Conservation (phyloP, 106 monocot genomes). For the Apostasia shenzhenica region DNA sequence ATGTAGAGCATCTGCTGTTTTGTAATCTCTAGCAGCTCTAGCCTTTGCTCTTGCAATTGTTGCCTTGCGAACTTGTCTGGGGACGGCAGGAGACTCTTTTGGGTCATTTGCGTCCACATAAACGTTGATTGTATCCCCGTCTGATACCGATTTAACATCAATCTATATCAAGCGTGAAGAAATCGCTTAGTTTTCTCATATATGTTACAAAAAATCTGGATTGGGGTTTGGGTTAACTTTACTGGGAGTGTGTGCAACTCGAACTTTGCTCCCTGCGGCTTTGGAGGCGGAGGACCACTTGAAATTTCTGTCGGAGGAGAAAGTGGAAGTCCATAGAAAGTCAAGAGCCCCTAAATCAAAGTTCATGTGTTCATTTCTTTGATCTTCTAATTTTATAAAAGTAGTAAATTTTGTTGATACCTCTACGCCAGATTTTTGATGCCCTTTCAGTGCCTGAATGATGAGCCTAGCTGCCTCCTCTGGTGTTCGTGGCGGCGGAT, state of each 20-base stretch:
- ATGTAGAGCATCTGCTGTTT: slow-evolving; percentile 56
- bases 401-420: slow-evolving; percentile 14
- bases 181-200: not conserved
- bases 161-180: slow-evolving; percentile 27
- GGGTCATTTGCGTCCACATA: slow-evolving; percentile 56
- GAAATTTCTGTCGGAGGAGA: slow-evolving; percentile 10
- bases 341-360: slow-evolving; percentile 62
- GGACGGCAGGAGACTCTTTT: slow-evolving; percentile 46
- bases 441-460: slow-evolving; percentile 69
- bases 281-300: slow-evolving; percentile 8
- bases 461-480: slow-evolving; percentile 66
- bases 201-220: not conserved
- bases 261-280: slow-evolving; percentile 53
- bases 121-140: slow-evolving; percentile 86
- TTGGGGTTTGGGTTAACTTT: slow-evolving; percentile 3
- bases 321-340: slow-evolving; percentile 67
- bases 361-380: not conserved
- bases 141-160: slow-evolving; percentile 58
- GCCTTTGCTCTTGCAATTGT: slow-evolving; percentile 50
- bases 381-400: not conserved
- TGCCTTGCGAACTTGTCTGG: slow-evolving; percentile 44
- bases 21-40: slow-evolving; percentile 46
- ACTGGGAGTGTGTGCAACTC: slow-evolving; percentile 85
- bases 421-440: slow-evolving; percentile 83
- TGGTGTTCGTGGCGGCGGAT: slow-evolving; percentile 65